Base-by-base conservation (phyloP, 768 basidiomycete species). In the Calocybe cyanea region DNA sequence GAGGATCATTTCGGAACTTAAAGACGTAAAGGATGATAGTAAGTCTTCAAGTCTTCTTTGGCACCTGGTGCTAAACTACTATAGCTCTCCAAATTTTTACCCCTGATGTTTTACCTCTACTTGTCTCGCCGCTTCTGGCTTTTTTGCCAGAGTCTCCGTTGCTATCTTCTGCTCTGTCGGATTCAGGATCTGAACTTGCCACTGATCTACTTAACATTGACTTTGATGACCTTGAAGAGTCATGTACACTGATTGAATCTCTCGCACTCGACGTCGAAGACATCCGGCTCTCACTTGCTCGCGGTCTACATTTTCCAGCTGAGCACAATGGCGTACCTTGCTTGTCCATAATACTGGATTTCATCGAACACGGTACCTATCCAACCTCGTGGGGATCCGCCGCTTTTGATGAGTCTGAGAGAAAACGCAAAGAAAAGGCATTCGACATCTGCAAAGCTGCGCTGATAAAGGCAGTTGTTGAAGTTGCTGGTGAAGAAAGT, bases 371-470 rank as follows among this genome's bases (percentile, higher is more conserved):
- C 43, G 89, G 83, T 6, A 72, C 70, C 43, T 87, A 87, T 54
- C 80, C 84, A 2, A 69, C 77, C 3, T 69, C 78, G 19, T 92
- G 89, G 89, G 66, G 68, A 39, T 65, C 62, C 36, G 60, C 71
- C 10, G 56, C 68, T 7, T 63, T 71, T 31, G 65, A 64, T 1
- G 82, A 80, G 30, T 57, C 67, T 36, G 79, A 87, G 46, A 69
- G 69, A 48, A 70, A 73, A 48, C 66, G 70, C 38, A 83, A 78
- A 63, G 80, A 87, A 60, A 85, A 85, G 60, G 73, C 76, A 2
- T 86, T 94, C 51, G 80, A 83, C 53, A 77, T 83, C 21, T 90
- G 89, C 67, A 94, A 93, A 65, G 86, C 84, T 3, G 90, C 88
- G 0, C 69, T 92, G 7, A 83, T 92, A 63, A 91, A 92, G 56